Conservation (phyloP, 352 stramenopile genomes). For the Phytophthora podocarpi region DNA sequence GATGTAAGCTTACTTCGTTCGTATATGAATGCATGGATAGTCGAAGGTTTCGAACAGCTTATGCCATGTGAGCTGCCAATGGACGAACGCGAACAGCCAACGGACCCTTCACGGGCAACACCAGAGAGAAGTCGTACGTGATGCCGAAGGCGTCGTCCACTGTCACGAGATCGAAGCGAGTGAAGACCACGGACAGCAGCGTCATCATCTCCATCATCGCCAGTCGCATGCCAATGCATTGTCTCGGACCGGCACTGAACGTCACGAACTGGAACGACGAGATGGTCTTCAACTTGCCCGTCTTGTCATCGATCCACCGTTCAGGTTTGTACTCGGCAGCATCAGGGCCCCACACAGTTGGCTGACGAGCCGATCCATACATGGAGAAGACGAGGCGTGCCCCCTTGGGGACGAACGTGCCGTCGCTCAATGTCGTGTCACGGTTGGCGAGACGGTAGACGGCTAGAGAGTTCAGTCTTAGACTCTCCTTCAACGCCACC, state of each 20-base stretch:
- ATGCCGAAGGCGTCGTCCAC: constrained; percentile 30
- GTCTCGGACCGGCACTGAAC: constrained; percentile 39
- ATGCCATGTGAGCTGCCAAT: constrained; percentile 17
- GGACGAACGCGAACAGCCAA: constrained; percentile 27
- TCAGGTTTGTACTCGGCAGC: constrained; percentile 56
- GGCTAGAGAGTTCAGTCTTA: constrained; percentile 51
- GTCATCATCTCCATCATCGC: constrained; percentile 46
- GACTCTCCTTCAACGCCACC: constrained; percentile 50
- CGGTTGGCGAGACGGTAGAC: constrained; percentile 38
- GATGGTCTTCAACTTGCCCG: constrained; percentile 31
- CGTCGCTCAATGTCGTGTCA: constrained; percentile 55
- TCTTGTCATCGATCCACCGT: constrained; percentile 39
- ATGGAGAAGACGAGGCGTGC: constrained; percentile 28
- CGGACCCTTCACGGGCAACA: constrained; percentile 37
- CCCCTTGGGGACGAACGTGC: constrained; percentile 42
- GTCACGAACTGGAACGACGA: constrained; percentile 38
- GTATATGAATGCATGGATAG: not conserved
- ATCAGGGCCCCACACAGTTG: constrained; percentile 52
- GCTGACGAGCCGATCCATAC: constrained; percentile 28
- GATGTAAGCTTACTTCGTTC: constrained; percentile 1
- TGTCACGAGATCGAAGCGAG: constrained; percentile 48
- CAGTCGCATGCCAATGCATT: constrained; percentile 41
- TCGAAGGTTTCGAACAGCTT: too few relatives aligned
- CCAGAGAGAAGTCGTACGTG: constrained; percentile 46
- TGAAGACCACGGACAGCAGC: constrained; percentile 52